Conservation (phyloP, 352 stramenopile genomes). For the Elongisporangium undulatum region DNA sequence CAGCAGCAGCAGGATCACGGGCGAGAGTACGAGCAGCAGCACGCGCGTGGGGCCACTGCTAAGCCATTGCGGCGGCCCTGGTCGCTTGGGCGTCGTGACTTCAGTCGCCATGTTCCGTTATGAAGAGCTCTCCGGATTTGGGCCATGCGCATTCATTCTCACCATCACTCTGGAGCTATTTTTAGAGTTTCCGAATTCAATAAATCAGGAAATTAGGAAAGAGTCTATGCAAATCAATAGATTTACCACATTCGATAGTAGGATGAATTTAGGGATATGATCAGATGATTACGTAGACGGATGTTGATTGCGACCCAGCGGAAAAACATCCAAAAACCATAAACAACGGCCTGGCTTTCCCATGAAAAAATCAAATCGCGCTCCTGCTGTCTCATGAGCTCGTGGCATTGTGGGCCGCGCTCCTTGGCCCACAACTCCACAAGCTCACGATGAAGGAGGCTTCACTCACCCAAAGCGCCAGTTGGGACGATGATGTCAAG, state of each 20-base stretch:
- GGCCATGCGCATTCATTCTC: not conserved
- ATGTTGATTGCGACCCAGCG: not conserved
- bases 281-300: not conserved
- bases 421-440: not conserved
- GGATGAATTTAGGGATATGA: not conserved
- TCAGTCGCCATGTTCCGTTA: not conserved
- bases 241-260: not conserved
- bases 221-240: too few relatives aligned
- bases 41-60: conserved; percentile 2
- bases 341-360: too few relatives aligned
- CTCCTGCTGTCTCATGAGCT: not conserved
- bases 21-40: conserved; percentile 31
- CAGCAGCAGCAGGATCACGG: conserved; percentile 43
- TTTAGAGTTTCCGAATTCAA: not conserved
- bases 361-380: too few relatives aligned
- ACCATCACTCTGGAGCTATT: not conserved
- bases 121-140: not conserved
- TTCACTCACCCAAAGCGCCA: too few relatives aligned
- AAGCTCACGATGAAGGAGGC: not conserved
- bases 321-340: too few relatives aligned
- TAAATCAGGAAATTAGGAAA: not conserved
- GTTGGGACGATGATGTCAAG: too few relatives aligned
- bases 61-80: not conserved
- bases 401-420: not conserved
- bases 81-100: not conserved